Evolutionary conservation across 1,139 yeast species (phyloP).

Genomic region (Taphrina pruni): DNA sequence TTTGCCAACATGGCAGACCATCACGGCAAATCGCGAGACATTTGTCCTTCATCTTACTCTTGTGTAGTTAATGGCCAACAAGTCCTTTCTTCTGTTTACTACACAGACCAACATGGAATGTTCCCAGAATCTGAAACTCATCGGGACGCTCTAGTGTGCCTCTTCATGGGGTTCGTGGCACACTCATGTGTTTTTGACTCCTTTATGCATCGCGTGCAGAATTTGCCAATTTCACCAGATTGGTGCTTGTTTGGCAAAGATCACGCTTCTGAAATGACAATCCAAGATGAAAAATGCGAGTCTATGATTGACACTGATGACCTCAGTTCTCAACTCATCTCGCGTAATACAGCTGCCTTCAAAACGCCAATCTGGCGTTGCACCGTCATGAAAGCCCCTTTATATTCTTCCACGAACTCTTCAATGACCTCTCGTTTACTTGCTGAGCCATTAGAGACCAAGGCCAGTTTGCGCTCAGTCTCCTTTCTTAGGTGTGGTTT

Average conservation of each 20-base stretch:
- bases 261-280: neutral
- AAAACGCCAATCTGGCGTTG: conserved; percentile 32
- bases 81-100: conserved; percentile 2
- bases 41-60: conserved; percentile 1
- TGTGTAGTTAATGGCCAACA: neutral
- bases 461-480: conserved; percentile 69
- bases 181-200: neutral
- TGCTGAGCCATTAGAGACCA: conserved; percentile 69
- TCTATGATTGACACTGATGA: neutral
- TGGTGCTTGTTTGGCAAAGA: neutral
- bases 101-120: neutral
- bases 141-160: neutral
- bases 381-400: conserved; percentile 53
- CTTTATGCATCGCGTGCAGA: conserved; percentile 9
- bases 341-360: conserved; percentile 33
- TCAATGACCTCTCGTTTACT: conserved; percentile 63
- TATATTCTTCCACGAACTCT: conserved; percentile 65
- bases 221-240: neutral
- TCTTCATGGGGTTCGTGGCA: conserved; percentile 5
- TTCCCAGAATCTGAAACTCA: neutral
- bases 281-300: neutral
- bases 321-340: conserved; percentile 10
- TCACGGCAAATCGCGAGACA: conserved; percentile 8
- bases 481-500: conserved; percentile 86
- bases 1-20: conserved; percentile 3